Conservation (phyloP, 2,329 filamentous ascomycete genomes). For the Cytospora chrysosperma region DNA sequence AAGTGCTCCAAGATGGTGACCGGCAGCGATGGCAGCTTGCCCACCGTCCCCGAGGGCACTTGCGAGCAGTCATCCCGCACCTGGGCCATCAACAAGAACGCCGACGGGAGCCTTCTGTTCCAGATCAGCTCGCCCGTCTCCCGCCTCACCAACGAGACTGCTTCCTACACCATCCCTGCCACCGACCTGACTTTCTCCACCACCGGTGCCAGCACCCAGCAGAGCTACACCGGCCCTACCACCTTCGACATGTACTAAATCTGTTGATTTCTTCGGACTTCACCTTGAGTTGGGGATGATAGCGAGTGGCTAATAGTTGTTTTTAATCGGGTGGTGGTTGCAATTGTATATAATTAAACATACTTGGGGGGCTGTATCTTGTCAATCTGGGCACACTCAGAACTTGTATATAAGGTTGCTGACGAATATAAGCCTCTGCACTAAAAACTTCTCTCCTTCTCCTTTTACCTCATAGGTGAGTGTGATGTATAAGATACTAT, state of each 20-base stretch:
- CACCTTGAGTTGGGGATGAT: background rate
- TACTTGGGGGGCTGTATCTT: background rate
- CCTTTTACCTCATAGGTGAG: background rate
- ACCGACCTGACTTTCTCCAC: slow-evolving; percentile 26
- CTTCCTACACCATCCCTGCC: slow-evolving; percentile 31
- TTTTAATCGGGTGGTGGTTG: background rate
- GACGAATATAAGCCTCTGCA: background rate
- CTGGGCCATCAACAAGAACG: slow-evolving; percentile 29
- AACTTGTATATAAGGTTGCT: background rate
- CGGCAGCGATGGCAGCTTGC: slow-evolving; percentile 29
- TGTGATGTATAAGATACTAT: no score
- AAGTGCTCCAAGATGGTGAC: background rate
- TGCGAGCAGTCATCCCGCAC: slow-evolving; percentile 34
- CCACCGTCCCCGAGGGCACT: slow-evolving; percentile 31
- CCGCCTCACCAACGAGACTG: slow-evolving; percentile 29
- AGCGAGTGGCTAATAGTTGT: background rate
- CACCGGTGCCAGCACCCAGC: slow-evolving; percentile 24
- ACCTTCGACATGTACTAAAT: slow-evolving; percentile 26
- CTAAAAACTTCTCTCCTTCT: background rate
- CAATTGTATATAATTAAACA: background rate
- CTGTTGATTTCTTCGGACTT: background rate
- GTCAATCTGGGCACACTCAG: background rate
- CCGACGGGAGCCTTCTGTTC: slow-evolving; percentile 31
- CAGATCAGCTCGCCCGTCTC: slow-evolving; percentile 32
- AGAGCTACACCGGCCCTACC: slow-evolving; percentile 33